phyloP scores from a whole-genome alignment of 306 rosid species.

The Quercus cerris region DNA sequence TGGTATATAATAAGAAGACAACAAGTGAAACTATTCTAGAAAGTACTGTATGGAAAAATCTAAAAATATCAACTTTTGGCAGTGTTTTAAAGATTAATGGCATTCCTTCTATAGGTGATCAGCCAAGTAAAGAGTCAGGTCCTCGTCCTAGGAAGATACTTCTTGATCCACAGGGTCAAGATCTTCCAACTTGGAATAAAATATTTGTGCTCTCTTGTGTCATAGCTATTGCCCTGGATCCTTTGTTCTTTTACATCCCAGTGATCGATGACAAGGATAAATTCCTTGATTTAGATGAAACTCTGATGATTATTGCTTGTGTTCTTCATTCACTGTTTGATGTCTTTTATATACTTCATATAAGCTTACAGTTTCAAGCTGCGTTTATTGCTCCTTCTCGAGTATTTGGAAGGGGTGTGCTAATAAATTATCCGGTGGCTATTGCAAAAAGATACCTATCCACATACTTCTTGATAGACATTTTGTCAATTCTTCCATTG shows the following conservation, averaged over 20 bases:
- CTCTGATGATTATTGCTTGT: conserved; percentile 43
- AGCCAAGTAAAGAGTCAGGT: conserved; percentile 19
- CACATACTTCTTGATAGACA: conserved; percentile 64
- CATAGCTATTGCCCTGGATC: conserved; percentile 76
- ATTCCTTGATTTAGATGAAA: conserved; percentile 41
- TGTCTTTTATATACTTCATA: conserved; percentile 63
- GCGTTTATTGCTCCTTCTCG: conserved; percentile 84
- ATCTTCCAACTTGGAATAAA: conserved; percentile 85
- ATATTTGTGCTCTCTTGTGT: conserved; percentile 70
- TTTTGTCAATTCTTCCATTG: conserved; percentile 74
- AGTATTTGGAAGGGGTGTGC: conserved; percentile 82
- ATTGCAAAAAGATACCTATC: conserved; percentile 67
- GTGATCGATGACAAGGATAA: conserved; percentile 8
- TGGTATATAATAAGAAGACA: too few species aligned
- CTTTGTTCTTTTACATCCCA: conserved; percentile 72
- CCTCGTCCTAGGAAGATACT: conserved; percentile 20
- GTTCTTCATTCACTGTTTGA: conserved; percentile 80
- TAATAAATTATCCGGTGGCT: conserved; percentile 41
- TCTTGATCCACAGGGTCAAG: conserved; percentile 70
- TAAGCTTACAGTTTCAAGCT: conserved; percentile 68
- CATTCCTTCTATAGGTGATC: conserved; percentile 25
- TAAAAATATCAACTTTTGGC: conserved; percentile 25
- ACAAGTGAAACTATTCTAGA: too few species aligned
- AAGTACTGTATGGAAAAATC: too few species aligned
- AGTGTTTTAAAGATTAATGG: background rate